Evolutionary conservation across 2,329 filamentous ascomycete species (phyloP).

Genomic region (Colletotrichum theobromicola): DNA sequence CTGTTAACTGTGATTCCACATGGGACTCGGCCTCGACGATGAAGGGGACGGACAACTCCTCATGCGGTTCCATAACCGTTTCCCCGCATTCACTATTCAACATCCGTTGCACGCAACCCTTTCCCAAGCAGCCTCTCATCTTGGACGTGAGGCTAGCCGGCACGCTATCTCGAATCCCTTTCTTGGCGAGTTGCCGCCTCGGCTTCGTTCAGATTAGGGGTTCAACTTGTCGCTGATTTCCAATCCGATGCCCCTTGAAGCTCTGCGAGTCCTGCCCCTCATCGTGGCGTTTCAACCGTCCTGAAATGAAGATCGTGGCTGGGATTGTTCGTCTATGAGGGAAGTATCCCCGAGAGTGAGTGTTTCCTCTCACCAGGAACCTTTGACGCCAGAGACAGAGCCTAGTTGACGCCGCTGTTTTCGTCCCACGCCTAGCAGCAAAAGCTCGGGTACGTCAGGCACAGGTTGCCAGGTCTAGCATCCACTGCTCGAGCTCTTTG

Average conservation of each 20-base stretch:
- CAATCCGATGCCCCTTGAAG: neutral
- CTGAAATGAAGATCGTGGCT: constrained; percentile 10
- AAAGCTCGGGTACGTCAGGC: constrained; percentile 6
- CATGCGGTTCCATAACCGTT: neutral
- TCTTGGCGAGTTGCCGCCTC: constrained; percentile 7
- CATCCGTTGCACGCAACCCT: neutral
- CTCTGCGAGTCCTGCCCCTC: neutral
- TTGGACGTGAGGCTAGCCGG: constrained; percentile 12
- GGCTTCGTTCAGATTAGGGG: neutral
- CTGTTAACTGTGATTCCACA: neutral
- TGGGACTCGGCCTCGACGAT: neutral
- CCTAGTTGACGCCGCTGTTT: neutral
- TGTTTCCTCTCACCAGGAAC: neutral
- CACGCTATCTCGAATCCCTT: constrained; percentile 16
- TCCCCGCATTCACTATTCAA: constrained; percentile 3
- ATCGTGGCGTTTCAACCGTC: constrained; percentile 1
- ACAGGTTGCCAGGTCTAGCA: neutral
- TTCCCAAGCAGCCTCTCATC: neutral
- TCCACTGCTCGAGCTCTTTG: constrained; percentile 14
- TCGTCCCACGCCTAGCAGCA: constrained; percentile 1
- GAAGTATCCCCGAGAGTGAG: constrained; percentile 3
- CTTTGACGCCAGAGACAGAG: neutral
- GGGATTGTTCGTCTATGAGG: neutral
- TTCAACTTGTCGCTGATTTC: neutral
- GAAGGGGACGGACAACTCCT: neutral